These are phyloP conservation scores for Gossypium schwendimanii DNA, from an alignment of 441 rosid genomes.

Conservation along the genomic window DNA sequence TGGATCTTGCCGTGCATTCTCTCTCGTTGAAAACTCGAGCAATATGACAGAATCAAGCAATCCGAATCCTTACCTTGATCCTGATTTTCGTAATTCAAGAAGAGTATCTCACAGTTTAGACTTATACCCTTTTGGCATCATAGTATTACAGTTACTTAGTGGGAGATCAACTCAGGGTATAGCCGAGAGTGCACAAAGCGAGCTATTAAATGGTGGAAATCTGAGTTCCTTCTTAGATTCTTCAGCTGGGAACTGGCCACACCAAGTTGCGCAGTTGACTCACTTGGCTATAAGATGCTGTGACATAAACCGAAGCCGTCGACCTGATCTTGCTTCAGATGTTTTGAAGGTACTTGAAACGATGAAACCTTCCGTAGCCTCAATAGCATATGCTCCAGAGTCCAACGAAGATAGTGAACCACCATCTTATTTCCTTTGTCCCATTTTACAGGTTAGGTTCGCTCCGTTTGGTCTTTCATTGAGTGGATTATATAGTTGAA, in stretches of 20 bases:
- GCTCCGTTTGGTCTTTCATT: neutral
- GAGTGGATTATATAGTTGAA: neutral
- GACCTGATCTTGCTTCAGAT: conserved; percentile 39
- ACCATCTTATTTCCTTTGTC: conserved; percentile 51
- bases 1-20: conserved; percentile 20
- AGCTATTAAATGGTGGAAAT: conserved; percentile 43
- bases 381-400: conserved; percentile 15
- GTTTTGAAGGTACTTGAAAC: conserved; percentile 30
- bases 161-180: conserved; percentile 68
- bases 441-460: conserved; percentile 57
- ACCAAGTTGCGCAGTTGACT: conserved; percentile 70
- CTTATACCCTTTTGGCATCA: conserved; percentile 80
- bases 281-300: conserved; percentile 38
- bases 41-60: conserved; percentile 34
- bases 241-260: conserved; percentile 93
- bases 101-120: conserved; percentile 77
- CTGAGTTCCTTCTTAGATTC: conserved; percentile 63
- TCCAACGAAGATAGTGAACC: conserved; percentile 33
- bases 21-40: conserved; percentile 10
- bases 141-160: conserved; percentile 65
- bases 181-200: conserved; percentile 58
- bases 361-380: conserved; percentile 22
- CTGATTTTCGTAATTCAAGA: conserved; percentile 56
- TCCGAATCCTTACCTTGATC: conserved; percentile 58
- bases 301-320: conserved; percentile 17